phyloP scores from a whole-genome alignment of 805 yeast genomes.

The Brettanomyces bruxellensis region DNA sequence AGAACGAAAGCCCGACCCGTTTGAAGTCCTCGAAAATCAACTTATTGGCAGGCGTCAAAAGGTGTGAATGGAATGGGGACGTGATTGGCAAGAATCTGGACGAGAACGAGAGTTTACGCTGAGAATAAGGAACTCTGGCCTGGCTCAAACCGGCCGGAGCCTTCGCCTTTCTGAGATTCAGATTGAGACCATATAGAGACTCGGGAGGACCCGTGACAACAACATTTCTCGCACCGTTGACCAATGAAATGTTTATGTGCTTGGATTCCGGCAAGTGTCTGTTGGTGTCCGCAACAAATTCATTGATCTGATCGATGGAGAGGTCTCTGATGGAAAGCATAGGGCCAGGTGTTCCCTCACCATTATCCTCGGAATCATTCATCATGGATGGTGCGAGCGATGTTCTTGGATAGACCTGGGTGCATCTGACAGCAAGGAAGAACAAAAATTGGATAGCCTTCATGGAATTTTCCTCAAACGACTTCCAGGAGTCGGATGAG shows the following conservation, averaged over 20 bases:
- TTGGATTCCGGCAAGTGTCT: conserved; percentile 87
- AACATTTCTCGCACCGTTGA: conserved; percentile 92
- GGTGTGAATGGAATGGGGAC: conserved; percentile 93
- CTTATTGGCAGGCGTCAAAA: conserved; percentile 64
- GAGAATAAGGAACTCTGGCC: conserved; percentile 86
- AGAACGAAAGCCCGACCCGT: conserved; percentile 48
- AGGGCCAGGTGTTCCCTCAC: conserved; percentile 96
- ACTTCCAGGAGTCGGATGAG: conserved; percentile 73
- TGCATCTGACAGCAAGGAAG: conserved; percentile 89
- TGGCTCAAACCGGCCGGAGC: conserved; percentile 93
- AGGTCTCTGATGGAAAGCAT: conserved; percentile 93
- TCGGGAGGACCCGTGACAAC: conserved; percentile 98
- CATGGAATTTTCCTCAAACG: conserved; percentile 60
- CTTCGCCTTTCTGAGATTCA: conserved; percentile 86
- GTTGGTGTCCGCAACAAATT: conserved; percentile 77
- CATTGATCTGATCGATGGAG: conserved; percentile 68
- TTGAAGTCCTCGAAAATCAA: conserved; percentile 58
- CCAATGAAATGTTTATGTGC: conserved; percentile 82
- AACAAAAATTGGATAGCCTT: conserved; percentile 81
- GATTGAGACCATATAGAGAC: conserved; percentile 90
- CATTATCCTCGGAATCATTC: conserved; percentile 85
- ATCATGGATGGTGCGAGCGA: conserved; percentile 89
- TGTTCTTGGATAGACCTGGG: conserved; percentile 85
- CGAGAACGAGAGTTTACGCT: conserved; percentile 89
- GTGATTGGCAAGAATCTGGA: conserved; percentile 91